Evolutionary conservation across 208 protist genomes (phyloP).

Genomic region (Leishmania gerbilli): DNA sequence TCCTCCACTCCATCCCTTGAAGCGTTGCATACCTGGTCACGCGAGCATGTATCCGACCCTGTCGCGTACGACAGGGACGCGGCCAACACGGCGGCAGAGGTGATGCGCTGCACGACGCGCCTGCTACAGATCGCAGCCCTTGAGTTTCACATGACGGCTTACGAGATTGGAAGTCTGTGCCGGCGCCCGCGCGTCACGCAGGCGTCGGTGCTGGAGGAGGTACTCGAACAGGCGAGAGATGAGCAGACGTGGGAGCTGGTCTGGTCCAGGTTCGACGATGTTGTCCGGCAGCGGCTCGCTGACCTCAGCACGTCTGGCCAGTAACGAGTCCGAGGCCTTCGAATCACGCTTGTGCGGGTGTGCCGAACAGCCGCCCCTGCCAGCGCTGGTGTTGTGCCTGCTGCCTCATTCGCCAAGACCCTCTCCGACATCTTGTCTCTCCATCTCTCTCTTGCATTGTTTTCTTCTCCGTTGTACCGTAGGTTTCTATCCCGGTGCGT

Average conservation of each 20-base stretch:
- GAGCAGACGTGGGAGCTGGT: constrained; percentile 42
- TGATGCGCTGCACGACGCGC: constrained; percentile 52
- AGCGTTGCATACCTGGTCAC: background rate
- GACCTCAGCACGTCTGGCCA: background rate
- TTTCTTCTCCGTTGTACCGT: background rate
- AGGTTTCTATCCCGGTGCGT: background rate
- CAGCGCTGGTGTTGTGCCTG: background rate
- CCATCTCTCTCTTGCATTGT: constrained; percentile 7
- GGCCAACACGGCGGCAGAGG: constrained; percentile 44
- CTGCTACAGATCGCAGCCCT: constrained; percentile 60
- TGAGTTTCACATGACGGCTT: constrained; percentile 43
- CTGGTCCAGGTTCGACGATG: constrained; percentile 26
- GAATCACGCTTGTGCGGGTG: background rate
- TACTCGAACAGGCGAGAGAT: constrained; percentile 49
- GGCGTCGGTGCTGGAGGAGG: constrained; percentile 52
- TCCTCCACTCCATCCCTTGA: background rate
- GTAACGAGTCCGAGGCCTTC: background rate
- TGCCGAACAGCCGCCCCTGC: background rate
- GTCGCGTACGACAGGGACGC: constrained; percentile 29
- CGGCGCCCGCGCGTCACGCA: constrained; percentile 42
- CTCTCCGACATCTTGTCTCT: background rate
- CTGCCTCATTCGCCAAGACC: too few species aligned
- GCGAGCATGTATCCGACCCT: background rate
- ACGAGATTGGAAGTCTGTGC: constrained; percentile 52
- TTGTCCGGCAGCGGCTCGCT: constrained; percentile 26